Evolutionary conservation across 169 alveolate species (phyloP).

Genomic region (Cryptosporidium bovis): DNA sequence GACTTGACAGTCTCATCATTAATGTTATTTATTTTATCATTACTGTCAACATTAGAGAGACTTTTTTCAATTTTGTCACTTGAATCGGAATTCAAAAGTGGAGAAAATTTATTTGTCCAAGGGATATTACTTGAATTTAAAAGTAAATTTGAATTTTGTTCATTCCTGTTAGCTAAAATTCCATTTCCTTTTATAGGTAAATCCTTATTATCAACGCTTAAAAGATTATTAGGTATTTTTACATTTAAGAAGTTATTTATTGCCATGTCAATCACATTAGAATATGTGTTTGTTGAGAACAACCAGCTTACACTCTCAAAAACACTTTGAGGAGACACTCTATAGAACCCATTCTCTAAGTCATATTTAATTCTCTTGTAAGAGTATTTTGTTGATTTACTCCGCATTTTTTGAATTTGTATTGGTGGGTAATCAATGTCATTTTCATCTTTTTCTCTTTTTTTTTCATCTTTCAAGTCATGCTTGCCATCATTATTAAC

Average conservation of each 20-base stretch:
- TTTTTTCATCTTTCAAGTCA: neutral
- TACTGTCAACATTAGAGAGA: neutral
- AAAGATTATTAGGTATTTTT: conserved; percentile 44
- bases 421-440: conserved; percentile 23
- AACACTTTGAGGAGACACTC: conserved; percentile 63
- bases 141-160: conserved; percentile 2
- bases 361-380: conserved; percentile 52
- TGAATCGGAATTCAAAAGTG: conserved; percentile 10
- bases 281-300: conserved; percentile 40
- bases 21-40: neutral
- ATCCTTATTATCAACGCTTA: neutral
- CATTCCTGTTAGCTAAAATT: neutral
- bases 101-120: conserved; percentile 61
- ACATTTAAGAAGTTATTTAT: conserved; percentile 41
- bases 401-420: conserved; percentile 15
- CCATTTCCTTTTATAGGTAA: neutral
- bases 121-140: conserved; percentile 34
- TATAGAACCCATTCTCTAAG: conserved; percentile 54
- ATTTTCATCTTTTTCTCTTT: neutral
- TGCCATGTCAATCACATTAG: conserved; percentile 51
- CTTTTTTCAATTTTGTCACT: neutral
- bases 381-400: conserved; percentile 52
- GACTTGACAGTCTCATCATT: too few relatives aligned
- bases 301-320: conserved; percentile 69
- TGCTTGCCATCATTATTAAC: neutral